Evolutionary conservation across 257 asterid genomes (phyloP), one percentile per base, ranked within the genome.

Genomic region (Cinchona pubescens): DNA sequence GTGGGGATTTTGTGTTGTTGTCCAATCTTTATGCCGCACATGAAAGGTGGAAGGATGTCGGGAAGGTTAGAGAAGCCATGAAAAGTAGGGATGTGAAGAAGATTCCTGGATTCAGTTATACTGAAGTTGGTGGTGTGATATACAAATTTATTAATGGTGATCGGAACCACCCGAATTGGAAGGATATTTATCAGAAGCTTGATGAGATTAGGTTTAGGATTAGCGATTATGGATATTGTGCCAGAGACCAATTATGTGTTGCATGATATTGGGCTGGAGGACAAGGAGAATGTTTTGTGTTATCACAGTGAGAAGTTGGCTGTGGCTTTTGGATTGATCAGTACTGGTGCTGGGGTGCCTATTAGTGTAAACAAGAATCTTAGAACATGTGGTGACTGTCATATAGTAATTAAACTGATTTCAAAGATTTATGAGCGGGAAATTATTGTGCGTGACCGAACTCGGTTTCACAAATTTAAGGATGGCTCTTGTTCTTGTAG

Each of bases 301-400:
- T 86, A 86, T 78, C 99, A 95, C 66, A 92, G 99, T 79, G 99
- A 95, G 90, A 95, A 92, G 79, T 62, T 95, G 61, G 98, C 99
- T 73, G 87, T 95, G 53, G 97, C 96, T 53, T 91, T 92, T 80
- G 92, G 89, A 49, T 85, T 95, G 96, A 85, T 95, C 55, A 81
- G 91, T 60, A 75, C 87, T 0, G 78, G 85, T 35, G 91, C 81
- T 23, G 82, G 79, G 61, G 84, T 83, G 40, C 78, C 86, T 32
- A 83, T 95, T 4, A 87, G 84, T 76, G 87, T 95, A 27, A 91
- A 92, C 32, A 95, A 92, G 91, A 95, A 95, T 80, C 96, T 95
- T 25, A 80, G 99, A 82, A 95, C 91, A 77, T 95, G 99, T 67
- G 98, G 98, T 67, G 98, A 95, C 84, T 95, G 97, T 64, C 99